Percentiles rank a stretch among this genome's conserved stretches.
These are phyloP conservation scores for Ajuga chamaepitys DNA, from an alignment of 257 asterid genomes.

Conservation along the genomic window DNA sequence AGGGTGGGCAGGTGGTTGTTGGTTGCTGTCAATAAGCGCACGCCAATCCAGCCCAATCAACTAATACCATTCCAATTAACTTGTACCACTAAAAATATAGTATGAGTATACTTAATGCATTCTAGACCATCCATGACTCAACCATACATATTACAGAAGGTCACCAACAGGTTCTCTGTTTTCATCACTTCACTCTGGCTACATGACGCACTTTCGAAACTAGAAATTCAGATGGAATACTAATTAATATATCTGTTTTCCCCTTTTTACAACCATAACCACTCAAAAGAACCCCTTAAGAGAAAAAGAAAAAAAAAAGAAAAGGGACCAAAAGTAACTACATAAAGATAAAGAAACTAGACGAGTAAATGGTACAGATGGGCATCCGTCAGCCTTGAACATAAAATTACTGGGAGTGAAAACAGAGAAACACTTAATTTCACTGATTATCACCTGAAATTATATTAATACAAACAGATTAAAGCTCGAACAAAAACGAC, in stretches of 20 bases:
- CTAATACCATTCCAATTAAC: neutral
- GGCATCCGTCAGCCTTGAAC: conserved; percentile 14
- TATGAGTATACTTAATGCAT: neutral
- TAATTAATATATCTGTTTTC: neutral
- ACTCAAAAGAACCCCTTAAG: neutral
- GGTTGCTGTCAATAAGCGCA: neutral
- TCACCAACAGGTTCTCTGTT: neutral
- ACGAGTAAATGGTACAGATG: neutral
- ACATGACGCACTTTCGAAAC: conserved; percentile 2
- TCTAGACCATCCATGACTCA: neutral
- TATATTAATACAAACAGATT: conserved; percentile 8
- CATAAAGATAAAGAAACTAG: neutral
- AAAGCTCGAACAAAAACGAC: conserved; percentile 13
- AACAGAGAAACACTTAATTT: conserved; percentile 10
- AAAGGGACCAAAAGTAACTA: neutral
- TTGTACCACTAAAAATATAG: neutral
- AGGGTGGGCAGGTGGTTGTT: neutral
- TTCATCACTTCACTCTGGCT: neutral
- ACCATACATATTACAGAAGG: neutral
- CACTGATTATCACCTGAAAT: conserved; percentile 21
- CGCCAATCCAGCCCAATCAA: neutral
- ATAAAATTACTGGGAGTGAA: conserved; percentile 1
- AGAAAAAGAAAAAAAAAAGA: neutral
- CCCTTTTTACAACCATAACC: neutral
- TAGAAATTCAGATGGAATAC: neutral